Conservation (phyloP, 495 filamentous ascomycete genomes). For the Talaromyces ruber region DNA sequence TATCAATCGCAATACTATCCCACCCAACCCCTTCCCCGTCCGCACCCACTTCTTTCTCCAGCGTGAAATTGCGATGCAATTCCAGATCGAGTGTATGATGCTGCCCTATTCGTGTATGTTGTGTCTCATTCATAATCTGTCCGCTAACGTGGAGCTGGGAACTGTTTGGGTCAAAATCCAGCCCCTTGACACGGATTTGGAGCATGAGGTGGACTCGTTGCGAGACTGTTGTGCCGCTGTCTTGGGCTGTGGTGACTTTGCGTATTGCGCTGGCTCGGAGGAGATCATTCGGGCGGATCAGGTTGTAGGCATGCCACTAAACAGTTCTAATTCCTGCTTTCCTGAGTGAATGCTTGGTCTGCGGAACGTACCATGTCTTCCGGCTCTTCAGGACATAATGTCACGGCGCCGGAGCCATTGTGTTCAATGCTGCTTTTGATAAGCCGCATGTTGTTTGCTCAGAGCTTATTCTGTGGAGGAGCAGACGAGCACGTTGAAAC, state of each 20-base stretch:
- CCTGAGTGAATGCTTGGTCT: background rate
- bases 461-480: background rate
- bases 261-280: slow-evolving; percentile 78
- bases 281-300: slow-evolving; percentile 72
- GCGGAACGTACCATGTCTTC: slow-evolving; percentile 76
- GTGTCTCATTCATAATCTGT: slow-evolving; percentile 73
- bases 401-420: slow-evolving; percentile 69
- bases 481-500: no score
- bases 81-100: slow-evolving; percentile 91
- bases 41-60: slow-evolving; percentile 51
- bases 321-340: background rate
- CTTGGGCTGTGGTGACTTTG: slow-evolving; percentile 58
- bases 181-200: slow-evolving; percentile 67
- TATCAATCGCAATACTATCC: slow-evolving; percentile 80
- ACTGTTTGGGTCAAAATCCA: slow-evolving; percentile 84
- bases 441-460: slow-evolving; percentile 46
- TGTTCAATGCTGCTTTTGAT: slow-evolving; percentile 66
- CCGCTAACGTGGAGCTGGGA: slow-evolving; percentile 81
- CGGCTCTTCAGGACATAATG: slow-evolving; percentile 78
- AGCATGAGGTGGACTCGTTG: slow-evolving; percentile 71
- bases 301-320: slow-evolving; percentile 95
- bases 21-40: slow-evolving; percentile 56
- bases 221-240: slow-evolving; percentile 67
- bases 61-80: slow-evolving; percentile 77
- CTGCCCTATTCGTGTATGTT: slow-evolving; percentile 70